phyloP scores from a whole-genome alignment of 345 rosid genomes.

The Clausena lansium region DNA sequence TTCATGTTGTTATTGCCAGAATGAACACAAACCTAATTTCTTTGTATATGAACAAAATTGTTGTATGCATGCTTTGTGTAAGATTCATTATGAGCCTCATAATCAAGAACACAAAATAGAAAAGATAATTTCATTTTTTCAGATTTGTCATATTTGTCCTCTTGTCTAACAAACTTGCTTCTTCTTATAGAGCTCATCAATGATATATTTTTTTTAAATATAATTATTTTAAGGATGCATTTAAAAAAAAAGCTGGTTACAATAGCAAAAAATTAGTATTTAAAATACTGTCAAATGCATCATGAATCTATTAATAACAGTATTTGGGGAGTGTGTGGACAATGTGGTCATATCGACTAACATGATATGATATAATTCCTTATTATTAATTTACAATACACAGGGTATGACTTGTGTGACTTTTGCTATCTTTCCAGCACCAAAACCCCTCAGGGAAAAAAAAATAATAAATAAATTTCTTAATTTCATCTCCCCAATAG shows the following conservation, averaged over 20 bases:
- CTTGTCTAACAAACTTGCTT: background rate
- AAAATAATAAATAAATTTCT: background rate
- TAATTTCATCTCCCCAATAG: background rate
- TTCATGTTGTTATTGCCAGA: background rate
- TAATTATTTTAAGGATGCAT: background rate
- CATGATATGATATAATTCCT: background rate
- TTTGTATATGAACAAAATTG: slow-evolving; percentile 8
- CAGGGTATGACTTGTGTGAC: background rate
- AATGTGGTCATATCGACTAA: background rate
- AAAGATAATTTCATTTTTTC: background rate
- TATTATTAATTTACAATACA: background rate
- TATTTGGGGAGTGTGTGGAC: background rate
- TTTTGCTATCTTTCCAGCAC: background rate
- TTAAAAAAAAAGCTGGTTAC: too few relatives aligned
- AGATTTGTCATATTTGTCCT: slow-evolving; percentile 6
- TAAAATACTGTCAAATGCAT: too few relatives aligned
- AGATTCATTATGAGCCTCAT: background rate
- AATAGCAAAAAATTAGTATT: too few relatives aligned
- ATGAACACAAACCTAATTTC: slow-evolving; percentile 15
- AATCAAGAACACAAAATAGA: background rate
- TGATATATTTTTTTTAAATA: background rate
- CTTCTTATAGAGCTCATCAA: background rate
- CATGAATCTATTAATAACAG: too few relatives aligned
- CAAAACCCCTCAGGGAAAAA: background rate
- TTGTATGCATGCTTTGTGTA: background rate